Base-by-base conservation (phyloP, 139 green algal species). In the Penium margaritaceum region DNA sequence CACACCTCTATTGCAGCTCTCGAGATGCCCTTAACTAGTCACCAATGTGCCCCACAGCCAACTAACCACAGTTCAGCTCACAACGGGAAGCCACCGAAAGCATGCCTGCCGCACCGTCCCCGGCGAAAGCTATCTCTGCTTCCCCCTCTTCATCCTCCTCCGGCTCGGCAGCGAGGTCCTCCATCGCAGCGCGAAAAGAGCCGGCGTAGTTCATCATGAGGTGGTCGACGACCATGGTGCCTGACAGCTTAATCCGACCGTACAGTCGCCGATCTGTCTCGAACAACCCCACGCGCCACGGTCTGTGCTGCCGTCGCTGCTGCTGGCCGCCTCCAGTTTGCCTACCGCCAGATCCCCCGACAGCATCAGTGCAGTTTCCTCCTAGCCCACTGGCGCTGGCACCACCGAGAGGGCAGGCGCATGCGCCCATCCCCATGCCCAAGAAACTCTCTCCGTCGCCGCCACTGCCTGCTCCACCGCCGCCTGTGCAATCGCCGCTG, bases 191-290 rank as follows among this genome's bases (percentile, higher is more conserved):
- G 24, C 35, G 78, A n/a, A n/a, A n/a, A n/a, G n/a, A n/a, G n/a
- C n/a, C n/a, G n/a, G n/a, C n/a, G 39, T 80, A 76, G n/a, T 76
- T 76, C 12, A 67, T 70, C 73, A 80, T 80, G 35, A 64, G 77
- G 15, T 80, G 73, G 35, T 80, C 73, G 29, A 39, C 32, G 6
- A 80, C 27, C 73, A 80, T 80, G 30, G 27, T 29, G 14, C 73
- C 21, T 4, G 64, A 69, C 66, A 80, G 66, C 29, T 47, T 34
- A 9, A 80, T 69, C 30, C 43, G 36, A 2, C 67, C 70, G 36
- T 80, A 80, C 38, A 80, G 24, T 14, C 30, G 17, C 35, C 64
- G 19, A 0, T 54, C 43, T 21, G 73, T 80, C 39, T 32, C 19
- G 38, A 76, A 80, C 6, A 74, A 33, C 21, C 73, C 71, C 5